phyloP scores from a whole-genome alignment of 192 early-diverging fungal genomes.

The Gonapodya prolifera region DNA sequence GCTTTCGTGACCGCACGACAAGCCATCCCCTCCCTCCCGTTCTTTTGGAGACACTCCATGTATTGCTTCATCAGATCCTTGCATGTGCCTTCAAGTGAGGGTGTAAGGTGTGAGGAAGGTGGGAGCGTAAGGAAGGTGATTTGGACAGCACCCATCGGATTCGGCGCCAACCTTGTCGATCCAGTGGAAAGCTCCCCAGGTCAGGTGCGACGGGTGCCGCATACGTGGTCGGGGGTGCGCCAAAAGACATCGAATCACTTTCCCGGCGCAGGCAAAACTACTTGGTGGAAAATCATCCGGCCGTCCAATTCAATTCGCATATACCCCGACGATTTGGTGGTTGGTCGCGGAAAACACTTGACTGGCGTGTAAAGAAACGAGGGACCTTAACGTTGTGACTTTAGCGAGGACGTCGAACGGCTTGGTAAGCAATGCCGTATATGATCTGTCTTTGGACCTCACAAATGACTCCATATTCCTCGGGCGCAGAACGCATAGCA shows the following conservation, averaged over 20 bases:
- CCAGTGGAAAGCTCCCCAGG: constrained; percentile 4
- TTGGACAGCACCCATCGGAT: no score
- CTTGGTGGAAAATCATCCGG: no score
- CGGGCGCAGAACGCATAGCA: no score
- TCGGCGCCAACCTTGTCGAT: not conserved
- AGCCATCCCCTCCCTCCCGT: constrained; percentile 50
- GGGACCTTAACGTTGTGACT: no score
- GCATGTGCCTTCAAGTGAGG: constrained; percentile 52
- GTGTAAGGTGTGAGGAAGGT: not conserved
- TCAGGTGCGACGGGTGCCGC: not conserved
- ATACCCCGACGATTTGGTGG: no score
- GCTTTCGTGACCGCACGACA: constrained; percentile 62
- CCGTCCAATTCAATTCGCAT: no score
- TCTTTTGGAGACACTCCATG: constrained; percentile 59
- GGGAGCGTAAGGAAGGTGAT: not conserved
- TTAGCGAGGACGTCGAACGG: no score
- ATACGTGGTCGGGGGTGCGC: not conserved
- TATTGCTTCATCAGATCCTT: constrained; percentile 65
- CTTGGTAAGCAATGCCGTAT: no score
- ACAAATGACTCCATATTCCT: no score
- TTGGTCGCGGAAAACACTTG: no score
- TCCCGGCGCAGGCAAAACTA: not conserved
- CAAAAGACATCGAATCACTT: not conserved
- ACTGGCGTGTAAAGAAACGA: no score
- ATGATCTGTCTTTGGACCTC: no score